Conservation (phyloP, 2,329 filamentous ascomycete species). For the Fusarium musae region DNA sequence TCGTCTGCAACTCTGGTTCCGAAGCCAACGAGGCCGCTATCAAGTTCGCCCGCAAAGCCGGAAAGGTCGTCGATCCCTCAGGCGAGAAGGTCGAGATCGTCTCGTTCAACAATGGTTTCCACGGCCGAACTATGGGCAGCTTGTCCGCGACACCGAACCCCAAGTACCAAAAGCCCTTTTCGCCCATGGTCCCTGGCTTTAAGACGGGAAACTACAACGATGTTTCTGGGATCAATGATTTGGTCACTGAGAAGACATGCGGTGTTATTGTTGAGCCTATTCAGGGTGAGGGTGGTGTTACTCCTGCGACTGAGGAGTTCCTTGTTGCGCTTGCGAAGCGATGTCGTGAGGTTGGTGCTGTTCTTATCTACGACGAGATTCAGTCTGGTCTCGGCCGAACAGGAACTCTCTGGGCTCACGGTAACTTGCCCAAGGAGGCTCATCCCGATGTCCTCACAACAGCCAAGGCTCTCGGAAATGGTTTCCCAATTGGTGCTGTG, state of each 20-base stretch:
- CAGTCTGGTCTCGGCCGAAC: conserved; percentile 93
- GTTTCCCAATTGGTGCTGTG: conserved; percentile 88
- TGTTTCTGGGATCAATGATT: conserved; percentile 72
- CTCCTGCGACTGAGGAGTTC: conserved; percentile 85
- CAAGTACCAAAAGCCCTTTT: conserved; percentile 95
- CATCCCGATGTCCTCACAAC: conserved; percentile 95
- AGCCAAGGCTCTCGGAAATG: conserved; percentile 96
- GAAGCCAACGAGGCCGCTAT: conserved; percentile 98
- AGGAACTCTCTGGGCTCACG: conserved; percentile 90
- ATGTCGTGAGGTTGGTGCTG: conserved; percentile 86
- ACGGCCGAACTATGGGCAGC: conserved; percentile 94
- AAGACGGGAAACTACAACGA: conserved; percentile 89
- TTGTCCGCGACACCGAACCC: conserved; percentile 97
- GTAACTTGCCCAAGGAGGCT: conserved; percentile 75
- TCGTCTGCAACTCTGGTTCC: conserved; percentile 95
- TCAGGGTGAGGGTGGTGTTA: conserved; percentile 94
- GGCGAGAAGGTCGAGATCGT: conserved; percentile 85
- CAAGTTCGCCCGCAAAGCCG: conserved; percentile 94
- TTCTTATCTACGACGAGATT: conserved; percentile 96
- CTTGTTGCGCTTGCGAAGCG: conserved; percentile 83
- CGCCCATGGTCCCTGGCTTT: conserved; percentile 96
- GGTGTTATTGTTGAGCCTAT: conserved; percentile 97
- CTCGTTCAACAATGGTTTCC: conserved; percentile 92
- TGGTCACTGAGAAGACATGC: conserved; percentile 88
- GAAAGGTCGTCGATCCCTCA: conserved; percentile 77